These are phyloP conservation scores for Exophiala lecanii-corni DNA, from an alignment of 2,329 filamentous ascomycete genomes.

Conservation along the genomic window DNA sequence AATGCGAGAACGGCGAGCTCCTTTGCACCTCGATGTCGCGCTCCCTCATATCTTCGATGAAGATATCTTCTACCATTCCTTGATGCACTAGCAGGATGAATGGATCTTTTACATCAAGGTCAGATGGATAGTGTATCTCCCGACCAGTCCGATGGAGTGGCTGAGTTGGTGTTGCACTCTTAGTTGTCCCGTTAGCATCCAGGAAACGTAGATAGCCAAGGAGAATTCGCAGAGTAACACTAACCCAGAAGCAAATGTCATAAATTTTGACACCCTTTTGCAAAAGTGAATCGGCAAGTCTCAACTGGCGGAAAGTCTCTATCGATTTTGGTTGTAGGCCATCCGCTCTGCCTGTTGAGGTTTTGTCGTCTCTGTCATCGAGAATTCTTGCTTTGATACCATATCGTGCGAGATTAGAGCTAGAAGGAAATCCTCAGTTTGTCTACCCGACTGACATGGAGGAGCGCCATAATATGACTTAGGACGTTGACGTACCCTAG, in stretches of 20 bases:
- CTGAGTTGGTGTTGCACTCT: conserved; percentile 41
- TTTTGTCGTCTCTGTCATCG: conserved; percentile 65
- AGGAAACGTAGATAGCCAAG: background rate
- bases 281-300: conserved; percentile 64
- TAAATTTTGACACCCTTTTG: conserved; percentile 65
- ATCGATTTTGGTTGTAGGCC: conserved; percentile 74
- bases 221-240: conserved; percentile 17
- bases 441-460: no score
- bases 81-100: conserved; percentile 60
- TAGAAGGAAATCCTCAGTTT: no score
- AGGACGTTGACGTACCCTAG: conserved; percentile 31
- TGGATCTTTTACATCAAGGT: conserved; percentile 47
- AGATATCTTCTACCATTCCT: conserved; percentile 68
- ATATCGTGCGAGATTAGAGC: conserved; percentile 57
- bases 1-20: conserved; percentile 58
- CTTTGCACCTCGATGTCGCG: conserved; percentile 60
- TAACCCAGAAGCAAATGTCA: conserved; percentile 70
- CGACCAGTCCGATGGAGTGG: conserved; percentile 58
- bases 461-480: no score
- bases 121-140: conserved; percentile 62
- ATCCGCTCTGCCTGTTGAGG: conserved; percentile 64
- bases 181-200: background rate
- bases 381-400: conserved; percentile 63
- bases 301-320: conserved; percentile 69
- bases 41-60: conserved; percentile 64